Evolutionary conservation across 208 protist species (phyloP), one percentile per base, ranked within the genome.

Genomic region (Naegleria lovaniensis): DNA sequence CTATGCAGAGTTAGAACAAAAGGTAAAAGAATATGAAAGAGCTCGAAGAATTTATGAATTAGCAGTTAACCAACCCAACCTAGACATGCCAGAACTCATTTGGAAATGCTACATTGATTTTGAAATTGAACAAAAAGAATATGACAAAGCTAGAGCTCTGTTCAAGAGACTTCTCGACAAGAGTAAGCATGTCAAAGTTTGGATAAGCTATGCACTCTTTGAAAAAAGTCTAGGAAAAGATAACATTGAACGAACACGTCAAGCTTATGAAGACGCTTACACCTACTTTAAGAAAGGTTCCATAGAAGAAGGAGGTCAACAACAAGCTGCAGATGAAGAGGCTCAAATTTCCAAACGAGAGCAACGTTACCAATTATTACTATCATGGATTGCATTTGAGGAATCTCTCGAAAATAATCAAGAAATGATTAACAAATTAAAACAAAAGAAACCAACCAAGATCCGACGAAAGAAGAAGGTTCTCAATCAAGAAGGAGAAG

Each of bases 71-170:
- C 96, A 98, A 92, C 93, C 94, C 5, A 59, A 91, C 0, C 92
- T 98, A 13, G 96, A 98, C 90, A 96, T 96, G 94, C 96, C 97
- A 15, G 96, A 98, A 92, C 29, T 96, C 0, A 85, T 97, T 25
- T 98, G 96, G 97, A 97, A 97, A 90, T 92, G 93, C 29, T 97
- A 95, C 91, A 98, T 98, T 85, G 95, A 91, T 41, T 91, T 91
- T 88, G 90, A 91, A 76, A 88, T 90, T 75, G 7, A 11, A 41
- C 90, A 91, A 41, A 67, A 89, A 6, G n/a, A 91, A 36, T 38
- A 83, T 43, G 90, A 91, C 13, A 39, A 48, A 13, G 84, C 33
- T n/a, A 58, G 84, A 25, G 11, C 9, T 25, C 51, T 88, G 19
- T 91, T 76, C 36, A 39, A 89, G 13, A 76, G 38, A n/a, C 40